Percentiles rank a stretch among this genome's conserved stretches.
phyloP scores from a whole-genome alignment of 208 protist genomes.

The Leishmania gerbilli region DNA sequence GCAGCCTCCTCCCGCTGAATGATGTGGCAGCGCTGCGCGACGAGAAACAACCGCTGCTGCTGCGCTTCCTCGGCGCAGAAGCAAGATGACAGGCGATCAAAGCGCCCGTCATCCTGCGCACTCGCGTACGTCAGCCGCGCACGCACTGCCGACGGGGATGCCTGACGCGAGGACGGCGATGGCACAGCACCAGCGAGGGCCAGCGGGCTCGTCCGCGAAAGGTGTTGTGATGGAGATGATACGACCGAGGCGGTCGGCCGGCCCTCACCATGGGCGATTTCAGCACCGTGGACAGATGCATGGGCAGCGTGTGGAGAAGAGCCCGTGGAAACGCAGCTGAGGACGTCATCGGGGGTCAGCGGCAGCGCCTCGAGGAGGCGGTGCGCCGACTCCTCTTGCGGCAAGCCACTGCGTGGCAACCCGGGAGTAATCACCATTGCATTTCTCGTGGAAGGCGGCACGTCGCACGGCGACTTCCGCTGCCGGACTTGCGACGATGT shows the following conservation, averaged over 20 bases:
- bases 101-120: neutral
- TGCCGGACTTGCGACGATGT: neutral
- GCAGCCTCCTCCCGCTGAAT: conserved; percentile 7
- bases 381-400: neutral
- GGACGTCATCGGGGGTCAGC: neutral
- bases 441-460: neutral
- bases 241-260: neutral
- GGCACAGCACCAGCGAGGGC: neutral
- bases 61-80: neutral
- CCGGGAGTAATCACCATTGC: neutral
- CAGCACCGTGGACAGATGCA: neutral
- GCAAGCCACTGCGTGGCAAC: neutral
- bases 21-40: neutral
- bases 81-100: neutral
- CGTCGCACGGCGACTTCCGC: neutral
- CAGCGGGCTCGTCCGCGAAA: neutral
- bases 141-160: neutral
- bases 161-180: neutral
- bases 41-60: neutral
- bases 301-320: neutral
- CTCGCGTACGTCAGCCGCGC: neutral
- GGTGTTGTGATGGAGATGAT: neutral
- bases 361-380: neutral
- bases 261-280: neutral
- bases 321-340: neutral